Conservation (phyloP, 2,329 filamentous ascomycete species). For the Blastomyces emzantsi region DNA sequence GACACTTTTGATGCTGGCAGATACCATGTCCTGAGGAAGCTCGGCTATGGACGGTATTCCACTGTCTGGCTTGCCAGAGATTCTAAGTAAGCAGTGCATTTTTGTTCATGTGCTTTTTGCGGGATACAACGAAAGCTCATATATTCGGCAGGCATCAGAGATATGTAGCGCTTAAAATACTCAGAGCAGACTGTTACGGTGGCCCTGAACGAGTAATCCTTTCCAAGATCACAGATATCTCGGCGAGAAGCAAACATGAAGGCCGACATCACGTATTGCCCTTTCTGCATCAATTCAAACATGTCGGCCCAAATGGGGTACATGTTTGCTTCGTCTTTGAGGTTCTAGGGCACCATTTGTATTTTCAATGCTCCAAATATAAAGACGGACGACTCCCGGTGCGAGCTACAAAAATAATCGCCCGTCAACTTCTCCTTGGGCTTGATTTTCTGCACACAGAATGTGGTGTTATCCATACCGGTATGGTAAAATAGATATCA, state of each 20-base stretch:
- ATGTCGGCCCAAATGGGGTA: slow-evolving; percentile 23
- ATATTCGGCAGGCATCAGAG: slow-evolving; percentile 15
- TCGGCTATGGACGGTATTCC: slow-evolving; percentile 92
- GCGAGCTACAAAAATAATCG: slow-evolving; percentile 17
- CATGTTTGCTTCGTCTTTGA: slow-evolving; percentile 25
- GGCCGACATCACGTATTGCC: slow-evolving; percentile 17
- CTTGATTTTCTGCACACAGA: slow-evolving; percentile 23
- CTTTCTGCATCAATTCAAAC: slow-evolving; percentile 21
- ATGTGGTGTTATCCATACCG: slow-evolving; percentile 22
- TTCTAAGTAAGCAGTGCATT: slow-evolving; percentile 43
- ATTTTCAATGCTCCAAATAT: slow-evolving; percentile 19
- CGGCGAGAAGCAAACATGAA: slow-evolving; percentile 16
- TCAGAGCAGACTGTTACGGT: slow-evolving; percentile 23
- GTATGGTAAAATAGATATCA: slow-evolving; percentile 15
- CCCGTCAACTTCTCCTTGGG: slow-evolving; percentile 21
- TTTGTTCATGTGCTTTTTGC: neutral
- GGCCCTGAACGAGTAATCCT: slow-evolving; percentile 20
- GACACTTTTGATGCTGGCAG: slow-evolving; percentile 88
- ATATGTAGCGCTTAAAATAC: slow-evolving; percentile 21
- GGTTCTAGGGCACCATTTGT: slow-evolving; percentile 22
- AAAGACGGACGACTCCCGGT: slow-evolving; percentile 21
- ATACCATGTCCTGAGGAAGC: slow-evolving; percentile 84
- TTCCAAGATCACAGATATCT: slow-evolving; percentile 15
- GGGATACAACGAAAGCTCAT: slow-evolving; percentile 11
- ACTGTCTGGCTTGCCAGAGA: slow-evolving; percentile 74